Percentiles rank a stretch among this genome's conserved stretches.
These are phyloP conservation scores for Sporisorium exsertum DNA, from an alignment of 1,284 basidiomycete genomes.

Conservation along the genomic window DNA sequence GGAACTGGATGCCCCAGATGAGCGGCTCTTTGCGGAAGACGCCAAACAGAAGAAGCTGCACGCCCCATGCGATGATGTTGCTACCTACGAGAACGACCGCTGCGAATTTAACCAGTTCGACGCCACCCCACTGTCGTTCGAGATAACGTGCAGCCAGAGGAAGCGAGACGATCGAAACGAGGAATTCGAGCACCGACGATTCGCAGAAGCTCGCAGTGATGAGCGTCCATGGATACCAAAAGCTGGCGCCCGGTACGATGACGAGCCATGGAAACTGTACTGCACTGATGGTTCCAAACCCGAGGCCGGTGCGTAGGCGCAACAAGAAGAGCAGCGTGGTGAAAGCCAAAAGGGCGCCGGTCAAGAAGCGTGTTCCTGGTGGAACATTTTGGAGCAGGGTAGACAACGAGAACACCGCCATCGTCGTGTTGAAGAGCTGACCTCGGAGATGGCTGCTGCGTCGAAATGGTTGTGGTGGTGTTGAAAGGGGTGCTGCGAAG, in stretches of 20 bases:
- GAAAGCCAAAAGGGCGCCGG: conserved; percentile 43
- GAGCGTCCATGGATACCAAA: conserved; percentile 91
- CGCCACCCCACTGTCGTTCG: conserved; percentile 89
- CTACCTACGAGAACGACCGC: conserved; percentile 73
- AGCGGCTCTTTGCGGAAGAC: conserved; percentile 57
- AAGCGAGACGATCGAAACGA: conserved; percentile 81
- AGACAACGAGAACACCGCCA: conserved; percentile 54
- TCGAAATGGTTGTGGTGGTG: neutral
- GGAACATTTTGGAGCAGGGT: conserved; percentile 47
- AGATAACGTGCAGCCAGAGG: conserved; percentile 88
- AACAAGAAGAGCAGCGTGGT: conserved; percentile 48
- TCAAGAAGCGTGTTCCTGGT: conserved; percentile 40
- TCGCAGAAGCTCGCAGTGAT: conserved; percentile 88
- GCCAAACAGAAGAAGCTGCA: conserved; percentile 57
- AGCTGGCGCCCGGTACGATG: conserved; percentile 82
- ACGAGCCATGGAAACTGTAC: conserved; percentile 80
- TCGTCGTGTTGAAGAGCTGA: conserved; percentile 26
- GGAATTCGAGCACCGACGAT: conserved; percentile 83
- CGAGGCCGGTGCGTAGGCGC: conserved; percentile 46
- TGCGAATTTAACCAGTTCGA: conserved; percentile 88
- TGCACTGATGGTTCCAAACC: conserved; percentile 70
- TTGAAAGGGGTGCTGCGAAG: neutral
- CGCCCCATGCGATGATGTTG: conserved; percentile 62
- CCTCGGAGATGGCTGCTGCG: neutral
- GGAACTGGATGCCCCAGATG: conserved; percentile 83